phyloP scores from a whole-genome alignment of 2,329 filamentous ascomycete species.

The Paecilomyces formosus region DNA sequence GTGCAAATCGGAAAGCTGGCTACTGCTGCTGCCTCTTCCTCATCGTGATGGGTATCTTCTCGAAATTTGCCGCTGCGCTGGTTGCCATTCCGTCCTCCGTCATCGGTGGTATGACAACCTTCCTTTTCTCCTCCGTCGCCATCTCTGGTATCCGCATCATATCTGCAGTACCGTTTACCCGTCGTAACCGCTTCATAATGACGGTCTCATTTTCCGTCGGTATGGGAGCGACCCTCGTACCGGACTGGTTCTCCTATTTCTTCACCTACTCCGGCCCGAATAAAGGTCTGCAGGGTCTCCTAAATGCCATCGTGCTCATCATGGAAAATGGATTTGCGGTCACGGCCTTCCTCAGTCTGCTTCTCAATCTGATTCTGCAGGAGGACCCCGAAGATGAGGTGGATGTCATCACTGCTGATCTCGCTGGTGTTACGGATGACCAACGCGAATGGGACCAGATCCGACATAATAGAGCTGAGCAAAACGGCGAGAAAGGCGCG shows the following conservation, averaged over 20 bases:
- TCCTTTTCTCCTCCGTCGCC: slow-evolving; percentile 60
- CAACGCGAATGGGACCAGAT: slow-evolving; percentile 6
- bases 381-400: slow-evolving; percentile 67
- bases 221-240: slow-evolving; percentile 45
- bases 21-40: slow-evolving; percentile 61
- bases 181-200: slow-evolving; percentile 60
- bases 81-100: slow-evolving; percentile 54
- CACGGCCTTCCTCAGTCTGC: slow-evolving; percentile 63
- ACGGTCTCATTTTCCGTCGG: slow-evolving; percentile 55
- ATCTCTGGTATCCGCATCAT: slow-evolving; percentile 62
- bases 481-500: neutral
- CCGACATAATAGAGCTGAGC: neutral
- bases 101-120: slow-evolving; percentile 49
- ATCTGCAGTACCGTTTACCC: slow-evolving; percentile 53
- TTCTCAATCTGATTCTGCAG: slow-evolving; percentile 65
- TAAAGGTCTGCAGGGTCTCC: slow-evolving; percentile 57
- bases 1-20: slow-evolving; percentile 60
- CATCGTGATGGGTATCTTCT: slow-evolving; percentile 61
- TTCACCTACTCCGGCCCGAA: slow-evolving; percentile 47
- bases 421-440: slow-evolving; percentile 11
- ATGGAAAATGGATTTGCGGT: slow-evolving; percentile 59
- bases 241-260: slow-evolving; percentile 41
- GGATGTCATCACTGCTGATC: slow-evolving; percentile 16
- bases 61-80: slow-evolving; percentile 62
- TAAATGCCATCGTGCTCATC: slow-evolving; percentile 52